Conservation (phyloP, 306 rosid genomes). For the Cucumis cinereus region DNA sequence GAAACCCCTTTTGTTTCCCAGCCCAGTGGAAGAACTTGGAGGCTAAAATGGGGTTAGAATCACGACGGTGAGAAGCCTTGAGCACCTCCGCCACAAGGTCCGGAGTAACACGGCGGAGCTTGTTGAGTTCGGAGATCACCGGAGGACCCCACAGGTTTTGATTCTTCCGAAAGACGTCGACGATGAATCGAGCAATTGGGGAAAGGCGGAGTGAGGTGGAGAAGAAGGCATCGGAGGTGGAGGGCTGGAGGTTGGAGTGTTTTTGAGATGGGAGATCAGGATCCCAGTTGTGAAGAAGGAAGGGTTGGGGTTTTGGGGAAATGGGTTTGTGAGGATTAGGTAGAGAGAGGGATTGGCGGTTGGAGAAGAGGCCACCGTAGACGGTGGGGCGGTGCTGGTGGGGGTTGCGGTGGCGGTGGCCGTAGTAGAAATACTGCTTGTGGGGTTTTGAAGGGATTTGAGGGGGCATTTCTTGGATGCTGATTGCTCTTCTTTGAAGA, state of each 20-base stretch:
- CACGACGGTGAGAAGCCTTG: slow-evolving; percentile 18
- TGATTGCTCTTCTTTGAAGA: background rate
- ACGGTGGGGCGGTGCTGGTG: slow-evolving; percentile 60
- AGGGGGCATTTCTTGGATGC: slow-evolving; percentile 39
- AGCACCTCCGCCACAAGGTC: slow-evolving; percentile 67
- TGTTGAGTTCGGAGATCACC: slow-evolving; percentile 47
- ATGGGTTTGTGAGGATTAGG: slow-evolving; percentile 15
- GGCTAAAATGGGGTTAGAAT: slow-evolving; percentile 33
- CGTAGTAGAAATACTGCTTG: slow-evolving; percentile 42
- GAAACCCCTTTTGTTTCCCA: slow-evolving; percentile 53
- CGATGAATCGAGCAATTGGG: slow-evolving; percentile 59
- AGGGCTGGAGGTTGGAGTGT: background rate
- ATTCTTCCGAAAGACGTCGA: slow-evolving; percentile 53
- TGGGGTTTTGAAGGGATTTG: slow-evolving; percentile 25
- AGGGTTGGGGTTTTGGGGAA: slow-evolving; percentile 12
- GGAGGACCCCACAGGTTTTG: slow-evolving; percentile 40
- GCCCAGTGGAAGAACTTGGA: slow-evolving; percentile 78
- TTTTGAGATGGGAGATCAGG: slow-evolving; percentile 31
- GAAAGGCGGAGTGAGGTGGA: slow-evolving; percentile 40
- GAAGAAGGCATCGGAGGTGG: slow-evolving; percentile 11
- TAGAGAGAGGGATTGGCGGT: slow-evolving; percentile 25
- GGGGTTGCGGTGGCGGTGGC: slow-evolving; percentile 83
- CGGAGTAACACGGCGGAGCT: slow-evolving; percentile 69
- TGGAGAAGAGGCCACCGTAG: slow-evolving; percentile 61
- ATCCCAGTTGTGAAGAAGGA: slow-evolving; percentile 56